These are phyloP conservation scores for Coelastrella sp. DNA, from an alignment of 139 green algal species.

Conservation along the genomic window DNA sequence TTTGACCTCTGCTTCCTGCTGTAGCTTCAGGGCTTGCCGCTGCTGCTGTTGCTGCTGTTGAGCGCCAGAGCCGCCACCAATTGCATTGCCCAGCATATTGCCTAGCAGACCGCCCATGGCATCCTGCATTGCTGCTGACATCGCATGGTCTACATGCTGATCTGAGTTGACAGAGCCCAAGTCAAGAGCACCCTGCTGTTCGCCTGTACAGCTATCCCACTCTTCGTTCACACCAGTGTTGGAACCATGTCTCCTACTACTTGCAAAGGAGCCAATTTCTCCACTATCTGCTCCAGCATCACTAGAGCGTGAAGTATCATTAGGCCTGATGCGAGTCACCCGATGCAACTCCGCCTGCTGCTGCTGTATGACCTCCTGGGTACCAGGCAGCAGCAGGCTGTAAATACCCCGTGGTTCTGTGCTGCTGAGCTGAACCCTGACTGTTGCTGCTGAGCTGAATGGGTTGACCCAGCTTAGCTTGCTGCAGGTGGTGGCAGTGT, in stretches of 20 bases:
- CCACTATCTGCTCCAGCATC: neutral
- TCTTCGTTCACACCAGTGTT: too few relatives aligned
- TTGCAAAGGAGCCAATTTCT: neutral
- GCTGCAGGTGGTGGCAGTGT: neutral
- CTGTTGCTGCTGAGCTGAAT: neutral
- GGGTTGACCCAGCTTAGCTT: slow-evolving; percentile 27
- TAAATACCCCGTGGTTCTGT: slow-evolving; percentile 10
- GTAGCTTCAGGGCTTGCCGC: too few relatives aligned
- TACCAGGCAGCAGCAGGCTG: slow-evolving; percentile 9
- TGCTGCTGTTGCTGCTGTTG: neutral
- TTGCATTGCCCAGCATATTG: neutral
- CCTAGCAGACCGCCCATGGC: neutral
- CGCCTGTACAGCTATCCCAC: too few relatives aligned
- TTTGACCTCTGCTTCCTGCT: neutral
- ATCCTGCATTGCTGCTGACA: neutral
- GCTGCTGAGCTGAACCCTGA: slow-evolving; percentile 3
- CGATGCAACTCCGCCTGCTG: neutral
- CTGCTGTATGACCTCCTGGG: neutral
- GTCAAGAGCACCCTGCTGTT: neutral
- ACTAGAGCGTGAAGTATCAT: neutral
- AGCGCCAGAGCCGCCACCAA: too few relatives aligned
- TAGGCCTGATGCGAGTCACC: neutral
- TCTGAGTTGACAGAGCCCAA: too few relatives aligned
- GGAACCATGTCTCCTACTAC: too few relatives aligned
- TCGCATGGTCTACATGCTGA: too few relatives aligned